phyloP scores from a whole-genome alignment of 1,139 yeast species.

The Lodderomyces jiufengensis region DNA sequence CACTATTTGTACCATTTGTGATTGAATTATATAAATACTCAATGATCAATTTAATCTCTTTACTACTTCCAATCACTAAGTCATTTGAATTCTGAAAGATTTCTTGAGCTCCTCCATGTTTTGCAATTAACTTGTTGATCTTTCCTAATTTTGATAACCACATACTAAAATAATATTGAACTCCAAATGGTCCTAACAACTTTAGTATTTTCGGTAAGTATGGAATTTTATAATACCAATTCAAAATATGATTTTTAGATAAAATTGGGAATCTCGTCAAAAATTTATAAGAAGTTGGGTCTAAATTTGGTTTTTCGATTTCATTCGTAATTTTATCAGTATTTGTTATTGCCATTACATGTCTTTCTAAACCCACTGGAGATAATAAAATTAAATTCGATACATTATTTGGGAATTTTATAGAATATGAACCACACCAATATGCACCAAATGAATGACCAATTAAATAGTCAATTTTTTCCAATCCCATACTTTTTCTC shows the following conservation, averaged over 20 bases:
- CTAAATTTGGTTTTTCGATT: slow-evolving; percentile 30
- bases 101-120: slow-evolving; percentile 30
- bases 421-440: slow-evolving; percentile 43
- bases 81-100: slow-evolving; percentile 27
- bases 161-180: slow-evolving; percentile 37
- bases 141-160: slow-evolving; percentile 45
- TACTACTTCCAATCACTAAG: slow-evolving; percentile 36
- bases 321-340: slow-evolving; percentile 15
- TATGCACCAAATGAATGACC: slow-evolving; percentile 50
- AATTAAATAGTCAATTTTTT: slow-evolving; percentile 36
- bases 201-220: slow-evolving; percentile 44
- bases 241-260: slow-evolving; percentile 23
- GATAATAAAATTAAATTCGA: slow-evolving; percentile 68
- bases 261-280: slow-evolving; percentile 46
- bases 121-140: slow-evolving; percentile 38
- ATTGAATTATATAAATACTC: slow-evolving; percentile 60
- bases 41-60: slow-evolving; percentile 45
- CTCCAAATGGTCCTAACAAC: slow-evolving; percentile 51
- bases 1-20: slow-evolving; percentile 60
- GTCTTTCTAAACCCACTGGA: slow-evolving; percentile 87
- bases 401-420: slow-evolving; percentile 52
- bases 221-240: slow-evolving; percentile 42
- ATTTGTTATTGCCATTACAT: slow-evolving; percentile 58
- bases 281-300: slow-evolving; percentile 35
- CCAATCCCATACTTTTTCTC: slow-evolving; percentile 30